phyloP scores from a whole-genome alignment of 805 yeast species.

The Suhomyces vadensis region DNA sequence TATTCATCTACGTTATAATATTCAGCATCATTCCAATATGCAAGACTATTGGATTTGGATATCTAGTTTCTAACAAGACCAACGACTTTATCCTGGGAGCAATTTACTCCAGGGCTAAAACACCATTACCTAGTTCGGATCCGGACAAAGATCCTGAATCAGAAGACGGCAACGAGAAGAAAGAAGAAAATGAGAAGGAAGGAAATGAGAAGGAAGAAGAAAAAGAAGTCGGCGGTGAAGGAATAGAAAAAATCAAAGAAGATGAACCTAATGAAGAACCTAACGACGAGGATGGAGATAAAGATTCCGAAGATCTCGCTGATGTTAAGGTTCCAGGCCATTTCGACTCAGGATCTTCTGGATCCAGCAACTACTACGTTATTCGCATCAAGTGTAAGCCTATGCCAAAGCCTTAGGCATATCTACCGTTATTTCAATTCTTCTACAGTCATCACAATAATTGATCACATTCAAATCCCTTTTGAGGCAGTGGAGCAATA shows the following conservation, averaged over 20 bases:
- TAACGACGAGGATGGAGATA: not conserved
- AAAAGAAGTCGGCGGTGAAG: not conserved
- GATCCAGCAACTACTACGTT: constrained; percentile 12
- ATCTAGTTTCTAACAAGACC: not conserved
- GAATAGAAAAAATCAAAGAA: not conserved
- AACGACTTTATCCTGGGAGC: constrained; percentile 7
- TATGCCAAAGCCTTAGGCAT: not conserved
- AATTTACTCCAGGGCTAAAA: not conserved
- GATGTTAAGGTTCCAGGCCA: not conserved
- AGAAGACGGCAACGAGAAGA: not conserved
- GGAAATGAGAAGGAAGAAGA: not conserved
- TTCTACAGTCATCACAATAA: too few species aligned
- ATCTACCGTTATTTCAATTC: too few species aligned
- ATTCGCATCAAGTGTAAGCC: constrained; percentile 9
- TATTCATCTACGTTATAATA: constrained; percentile 1
- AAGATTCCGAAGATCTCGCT: not conserved
- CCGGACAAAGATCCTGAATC: too few species aligned
- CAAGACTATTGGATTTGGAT: not conserved
- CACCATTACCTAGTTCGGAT: not conserved
- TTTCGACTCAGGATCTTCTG: constrained; percentile 3
- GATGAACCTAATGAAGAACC: not conserved
- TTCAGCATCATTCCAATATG: constrained; percentile 7
- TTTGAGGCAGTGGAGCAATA: too few species aligned
- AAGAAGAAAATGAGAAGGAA: not conserved
- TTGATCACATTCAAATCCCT: too few species aligned